Conservation (phyloP, 768 basidiomycete genomes). For the Xerocomus potaroensis region DNA sequence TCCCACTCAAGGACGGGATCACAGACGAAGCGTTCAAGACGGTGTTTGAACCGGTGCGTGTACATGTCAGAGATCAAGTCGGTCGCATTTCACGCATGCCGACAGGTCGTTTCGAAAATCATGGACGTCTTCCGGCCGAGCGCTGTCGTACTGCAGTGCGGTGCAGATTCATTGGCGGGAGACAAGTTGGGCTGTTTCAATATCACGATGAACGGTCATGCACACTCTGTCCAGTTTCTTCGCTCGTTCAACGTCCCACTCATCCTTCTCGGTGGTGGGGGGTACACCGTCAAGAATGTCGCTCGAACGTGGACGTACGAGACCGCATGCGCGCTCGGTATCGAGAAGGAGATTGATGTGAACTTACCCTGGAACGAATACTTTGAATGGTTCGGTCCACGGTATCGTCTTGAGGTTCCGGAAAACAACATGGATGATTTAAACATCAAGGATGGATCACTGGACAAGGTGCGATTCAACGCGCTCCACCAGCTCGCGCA, state of each 20-base stretch:
- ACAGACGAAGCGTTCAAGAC: conserved; percentile 83
- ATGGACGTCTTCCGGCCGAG: conserved; percentile 86
- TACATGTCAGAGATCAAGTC: neutral
- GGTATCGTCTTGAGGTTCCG: conserved; percentile 88
- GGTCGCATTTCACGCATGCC: neutral
- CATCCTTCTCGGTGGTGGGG: conserved; percentile 91
- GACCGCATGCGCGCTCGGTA: conserved; percentile 90
- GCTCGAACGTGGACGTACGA: conserved; percentile 95
- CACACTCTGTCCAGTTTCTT: conserved; percentile 84
- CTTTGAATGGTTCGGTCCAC: conserved; percentile 96
- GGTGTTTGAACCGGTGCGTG: conserved; percentile 86
- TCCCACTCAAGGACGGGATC: conserved; percentile 92
- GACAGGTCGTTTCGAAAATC: conserved; percentile 75
- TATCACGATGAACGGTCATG: conserved; percentile 92
- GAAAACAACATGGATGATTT: conserved; percentile 94
- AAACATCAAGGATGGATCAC: conserved; percentile 74
- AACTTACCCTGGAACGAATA: conserved; percentile 85
- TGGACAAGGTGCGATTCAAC: conserved; percentile 73
- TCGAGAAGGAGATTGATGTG: conserved; percentile 70
- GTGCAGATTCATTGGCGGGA: conserved; percentile 91
- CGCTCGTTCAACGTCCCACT: conserved; percentile 79
- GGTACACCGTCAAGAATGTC: conserved; percentile 97
- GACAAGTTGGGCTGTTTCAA: conserved; percentile 98
- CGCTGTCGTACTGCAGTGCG: conserved; percentile 90
- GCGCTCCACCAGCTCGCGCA: conserved; percentile 54